Conservation (phyloP, 176 grass and related monocot species). For the Musa itinerans region DNA sequence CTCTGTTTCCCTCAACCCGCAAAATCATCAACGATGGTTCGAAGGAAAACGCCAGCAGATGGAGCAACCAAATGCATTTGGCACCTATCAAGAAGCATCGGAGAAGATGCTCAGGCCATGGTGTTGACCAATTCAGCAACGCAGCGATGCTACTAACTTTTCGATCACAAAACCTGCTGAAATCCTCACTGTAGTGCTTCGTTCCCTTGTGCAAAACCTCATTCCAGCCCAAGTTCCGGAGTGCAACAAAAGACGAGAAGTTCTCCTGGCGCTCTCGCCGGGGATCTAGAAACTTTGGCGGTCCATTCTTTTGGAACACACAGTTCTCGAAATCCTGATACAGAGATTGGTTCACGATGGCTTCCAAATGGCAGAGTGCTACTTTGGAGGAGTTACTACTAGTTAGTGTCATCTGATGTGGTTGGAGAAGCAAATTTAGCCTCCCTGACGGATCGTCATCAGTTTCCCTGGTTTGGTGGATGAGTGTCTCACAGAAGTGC, state of each 20-base stretch:
- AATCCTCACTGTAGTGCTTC: slow-evolving; percentile 66
- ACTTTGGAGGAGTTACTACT: slow-evolving; percentile 38
- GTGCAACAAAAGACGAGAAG: slow-evolving; percentile 51
- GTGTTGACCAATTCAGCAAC: slow-evolving; percentile 64
- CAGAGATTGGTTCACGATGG: slow-evolving; percentile 41
- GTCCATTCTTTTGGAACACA: too few relatives aligned
- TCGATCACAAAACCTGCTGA: slow-evolving; percentile 75
- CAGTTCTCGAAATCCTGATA: too few relatives aligned
- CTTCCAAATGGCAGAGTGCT: slow-evolving; percentile 71
- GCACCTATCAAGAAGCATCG: slow-evolving; percentile 75
- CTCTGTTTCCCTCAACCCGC: slow-evolving; percentile 41
- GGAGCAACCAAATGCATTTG: slow-evolving; percentile 42
- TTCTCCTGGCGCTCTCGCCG: slow-evolving; percentile 64
- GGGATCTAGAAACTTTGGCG: slow-evolving; percentile 35
- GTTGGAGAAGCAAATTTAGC: slow-evolving; percentile 23
- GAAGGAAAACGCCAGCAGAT: slow-evolving; percentile 65
- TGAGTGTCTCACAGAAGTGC: slow-evolving; percentile 72
- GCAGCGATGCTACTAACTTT: slow-evolving; percentile 78
- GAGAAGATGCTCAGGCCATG: slow-evolving; percentile 77
- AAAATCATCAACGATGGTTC: slow-evolving; percentile 45
- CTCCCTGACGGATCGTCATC: slow-evolving; percentile 36
- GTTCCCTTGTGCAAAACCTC: slow-evolving; percentile 84
- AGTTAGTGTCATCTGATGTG: slow-evolving; percentile 35
- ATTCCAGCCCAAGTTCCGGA: slow-evolving; percentile 86
- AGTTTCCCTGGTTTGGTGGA: slow-evolving; percentile 51